Percentiles rank a stretch among this genome's conserved stretches.
Conservation (phyloP, 2,329 filamentous ascomycete genomes). For the Tolypocladium amazonense region DNA sequence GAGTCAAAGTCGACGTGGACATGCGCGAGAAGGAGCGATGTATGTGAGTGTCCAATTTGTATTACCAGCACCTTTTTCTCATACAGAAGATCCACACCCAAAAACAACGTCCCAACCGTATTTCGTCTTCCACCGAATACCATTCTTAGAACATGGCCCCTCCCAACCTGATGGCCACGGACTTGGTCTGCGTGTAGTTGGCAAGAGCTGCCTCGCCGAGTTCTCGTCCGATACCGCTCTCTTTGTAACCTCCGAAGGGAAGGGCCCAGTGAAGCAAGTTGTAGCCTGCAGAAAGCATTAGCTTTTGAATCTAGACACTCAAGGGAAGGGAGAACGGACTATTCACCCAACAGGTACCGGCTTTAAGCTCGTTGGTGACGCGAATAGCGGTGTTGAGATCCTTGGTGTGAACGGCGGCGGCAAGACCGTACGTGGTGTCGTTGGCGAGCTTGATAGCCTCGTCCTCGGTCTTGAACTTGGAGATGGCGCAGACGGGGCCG, state of each 20-base stretch:
- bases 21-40: no score
- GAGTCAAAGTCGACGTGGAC: no score
- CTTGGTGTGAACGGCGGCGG: constrained; percentile 72
- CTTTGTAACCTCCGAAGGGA: constrained; percentile 66
- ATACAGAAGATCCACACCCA: neutral
- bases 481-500: constrained; percentile 73
- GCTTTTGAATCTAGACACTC: neutral
- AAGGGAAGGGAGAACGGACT: constrained; percentile 12
- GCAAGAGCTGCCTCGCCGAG: constrained; percentile 55
- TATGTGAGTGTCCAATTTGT: no score
- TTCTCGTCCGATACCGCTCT: constrained; percentile 69
- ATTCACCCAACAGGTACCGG: constrained; percentile 54
- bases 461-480: constrained; percentile 76
- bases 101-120: neutral
- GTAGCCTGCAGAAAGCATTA: constrained; percentile 28
- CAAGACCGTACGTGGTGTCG: constrained; percentile 69
- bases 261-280: constrained; percentile 66
- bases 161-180: constrained; percentile 39
- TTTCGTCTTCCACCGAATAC: neutral
- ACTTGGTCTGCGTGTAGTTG: constrained; percentile 62
- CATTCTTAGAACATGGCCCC: constrained; percentile 10
- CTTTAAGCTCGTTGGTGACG: constrained; percentile 63
- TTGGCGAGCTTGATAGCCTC: constrained; percentile 70
- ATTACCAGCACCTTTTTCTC: no score
- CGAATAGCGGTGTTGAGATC: constrained; percentile 75